Base-by-base conservation (phyloP, 176 grass and related monocot genomes). In the Aegilops sharonensis region DNA sequence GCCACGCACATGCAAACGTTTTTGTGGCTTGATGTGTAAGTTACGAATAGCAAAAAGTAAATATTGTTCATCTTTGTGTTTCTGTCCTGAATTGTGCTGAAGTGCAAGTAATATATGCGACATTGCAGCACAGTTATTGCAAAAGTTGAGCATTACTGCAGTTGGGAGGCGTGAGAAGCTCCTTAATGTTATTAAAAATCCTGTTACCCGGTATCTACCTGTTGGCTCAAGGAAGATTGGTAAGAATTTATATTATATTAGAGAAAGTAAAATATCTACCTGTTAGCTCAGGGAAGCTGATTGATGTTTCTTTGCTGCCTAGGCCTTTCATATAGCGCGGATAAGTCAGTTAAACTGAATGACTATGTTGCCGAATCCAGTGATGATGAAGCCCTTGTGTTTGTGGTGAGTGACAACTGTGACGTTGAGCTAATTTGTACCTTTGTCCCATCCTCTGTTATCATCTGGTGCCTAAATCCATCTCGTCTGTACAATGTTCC, bases 111-210 rank as follows among this genome's bases (percentile, higher is more conserved):
- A 57, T 59, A 9, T 64, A 32, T 56, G 35, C 52, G 11, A 76
- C 77, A 43, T 50, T 82, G 25, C 88, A 98, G 94, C 94, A 65
- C 94, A 98, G 86, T 88, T 98, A 82, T 91, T 98, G 64, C 94
- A 98, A 81, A 95, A 96, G 54, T 91, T 99, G 83, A 95, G 96
- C 86, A 98, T 98, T 88, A 91, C 93, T 3, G 96, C 96, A 73
- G 91, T 89, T 69, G 96, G 91, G 5, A 98, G 88, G 69, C 88
- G 88, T 40, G 90, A 98, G 85, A 98, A 98, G 84, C 94, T 98
- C 73, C 92, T 98, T 80, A 96, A 96, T 84, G 83, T 98, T 34
- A 94, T 98, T 86, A 95, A 98, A 89, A 98, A 96, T 90, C 97
- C 94, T 88, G 94, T 98, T 68, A 91, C 90, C 36, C 92, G 83